Conservation (phyloP, 495 filamentous ascomycete genomes). For the Trypethelium eluteriae region DNA sequence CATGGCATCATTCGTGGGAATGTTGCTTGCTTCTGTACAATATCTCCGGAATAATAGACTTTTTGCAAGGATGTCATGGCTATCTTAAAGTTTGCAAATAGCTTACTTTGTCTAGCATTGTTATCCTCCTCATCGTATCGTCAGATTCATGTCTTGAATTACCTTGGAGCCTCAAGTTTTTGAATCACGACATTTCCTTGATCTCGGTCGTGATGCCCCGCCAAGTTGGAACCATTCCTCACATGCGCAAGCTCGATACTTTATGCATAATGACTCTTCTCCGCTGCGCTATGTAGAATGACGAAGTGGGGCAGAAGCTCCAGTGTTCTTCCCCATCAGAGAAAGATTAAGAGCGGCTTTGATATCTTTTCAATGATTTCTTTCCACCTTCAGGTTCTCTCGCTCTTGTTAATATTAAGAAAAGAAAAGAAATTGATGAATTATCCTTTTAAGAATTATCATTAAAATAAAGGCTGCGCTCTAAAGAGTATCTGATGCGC, state of each 20-base stretch:
- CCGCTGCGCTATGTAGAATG: neutral
- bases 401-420: too few relatives aligned
- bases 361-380: too few relatives aligned
- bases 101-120: neutral
- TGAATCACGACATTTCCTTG: neutral
- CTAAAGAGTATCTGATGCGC: neutral
- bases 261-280: neutral
- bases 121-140: too few relatives aligned
- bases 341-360: too few relatives aligned
- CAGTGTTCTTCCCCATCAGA: neutral
- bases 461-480: too few relatives aligned
- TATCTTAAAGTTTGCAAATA: neutral
- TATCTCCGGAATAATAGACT: neutral
- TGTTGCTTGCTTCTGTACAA: neutral
- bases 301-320: neutral
- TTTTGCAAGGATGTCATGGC: neutral
- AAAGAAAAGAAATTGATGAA: too few relatives aligned
- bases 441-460: too few relatives aligned
- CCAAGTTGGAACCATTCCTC: neutral
- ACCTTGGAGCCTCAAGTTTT: neutral
- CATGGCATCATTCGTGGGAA: neutral
- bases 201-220: neutral
- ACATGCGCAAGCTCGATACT: neutral
- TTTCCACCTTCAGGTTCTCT: too few relatives aligned
- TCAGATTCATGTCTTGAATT: neutral